Base-by-base conservation (phyloP, 2,329 filamentous ascomycete genomes). In the Pseudonectria buxi region DNA sequence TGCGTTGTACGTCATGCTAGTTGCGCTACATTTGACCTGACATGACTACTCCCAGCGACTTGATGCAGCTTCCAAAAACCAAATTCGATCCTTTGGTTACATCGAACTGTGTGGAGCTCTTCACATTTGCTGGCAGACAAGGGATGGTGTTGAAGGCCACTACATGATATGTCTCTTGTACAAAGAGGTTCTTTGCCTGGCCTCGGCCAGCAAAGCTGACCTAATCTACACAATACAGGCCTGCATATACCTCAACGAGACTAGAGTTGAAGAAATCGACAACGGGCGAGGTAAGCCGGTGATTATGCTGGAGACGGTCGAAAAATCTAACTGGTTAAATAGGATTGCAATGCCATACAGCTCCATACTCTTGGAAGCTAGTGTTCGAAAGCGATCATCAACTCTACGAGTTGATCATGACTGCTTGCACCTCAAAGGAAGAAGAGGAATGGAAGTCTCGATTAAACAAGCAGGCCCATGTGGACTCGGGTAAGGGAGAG, bases 161-260 rank as follows among this genome's bases (percentile, higher is more conserved):
- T 95, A 95, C 59, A 81, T 94, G 73, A 77, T 90, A 26, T 88
- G 83, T 46, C 71, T 89, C 12, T 68, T 95, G n/a, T 95, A 94
- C 59, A 78, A 79, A 32, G 77, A 86, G 33, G 83, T 85, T 44
- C 62, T 96, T 2, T 75, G 94, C 35, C 71, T 96, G 27, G 87
- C 87, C 7, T 76, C 73, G 9, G 72, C 77, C 11, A 70, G 74
- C 29, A 81, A 76, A 40, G 67, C 71, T n/a, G 76, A 79, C 30
- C 73, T 76, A 14, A 71, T 75, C 26, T 90, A 94, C 56, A 77
- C 75, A 9, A 77, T 90, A 13, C 72, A 86, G 41, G 84, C 84
- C 26, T 86, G 82, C 43, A 78, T 95, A 42, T 69, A 79, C 32
- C 62, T 94, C 22, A 69, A 68, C 29, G 78, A 76, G 40, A 66